Evolutionary conservation across 179 eudicot species (phyloP).

Genomic region (Heliamphora ciliata): DNA sequence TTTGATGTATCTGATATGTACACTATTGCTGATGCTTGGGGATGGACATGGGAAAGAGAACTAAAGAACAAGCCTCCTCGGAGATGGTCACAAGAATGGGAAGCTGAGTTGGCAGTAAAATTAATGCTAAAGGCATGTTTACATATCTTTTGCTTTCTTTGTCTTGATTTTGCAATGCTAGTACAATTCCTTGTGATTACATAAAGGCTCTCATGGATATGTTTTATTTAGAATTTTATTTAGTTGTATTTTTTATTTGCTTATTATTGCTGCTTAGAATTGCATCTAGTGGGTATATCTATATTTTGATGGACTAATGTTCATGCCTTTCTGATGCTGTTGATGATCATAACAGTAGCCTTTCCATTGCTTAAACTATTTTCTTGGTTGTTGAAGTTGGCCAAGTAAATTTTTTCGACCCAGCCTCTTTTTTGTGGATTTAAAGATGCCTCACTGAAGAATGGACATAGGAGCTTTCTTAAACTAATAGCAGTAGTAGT

Average conservation of each 20-base stretch:
- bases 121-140: conserved; percentile 74
- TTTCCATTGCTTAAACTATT: background rate
- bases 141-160: conserved; percentile 6
- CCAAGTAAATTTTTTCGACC: background rate
- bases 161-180: conserved; percentile 1
- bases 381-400: background rate
- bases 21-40: conserved; percentile 96
- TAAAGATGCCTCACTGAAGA: background rate
- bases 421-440: background rate
- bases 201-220: background rate
- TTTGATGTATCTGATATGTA: conserved; percentile 92
- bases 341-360: background rate
- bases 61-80: conserved; percentile 64
- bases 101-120: conserved; percentile 85
- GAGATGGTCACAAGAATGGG: conserved; percentile 97
- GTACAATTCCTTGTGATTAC: background rate
- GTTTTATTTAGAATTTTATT: background rate
- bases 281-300: background rate
- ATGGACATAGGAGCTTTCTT: background rate
- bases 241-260: background rate
- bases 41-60: conserved; percentile 98
- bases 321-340: background rate
- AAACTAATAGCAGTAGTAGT: background rate
- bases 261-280: background rate
- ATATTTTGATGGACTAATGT: background rate